phyloP scores from a whole-genome alignment of 108 stramenopile genomes.

The Cyclostephanos tholiformis region DNA sequence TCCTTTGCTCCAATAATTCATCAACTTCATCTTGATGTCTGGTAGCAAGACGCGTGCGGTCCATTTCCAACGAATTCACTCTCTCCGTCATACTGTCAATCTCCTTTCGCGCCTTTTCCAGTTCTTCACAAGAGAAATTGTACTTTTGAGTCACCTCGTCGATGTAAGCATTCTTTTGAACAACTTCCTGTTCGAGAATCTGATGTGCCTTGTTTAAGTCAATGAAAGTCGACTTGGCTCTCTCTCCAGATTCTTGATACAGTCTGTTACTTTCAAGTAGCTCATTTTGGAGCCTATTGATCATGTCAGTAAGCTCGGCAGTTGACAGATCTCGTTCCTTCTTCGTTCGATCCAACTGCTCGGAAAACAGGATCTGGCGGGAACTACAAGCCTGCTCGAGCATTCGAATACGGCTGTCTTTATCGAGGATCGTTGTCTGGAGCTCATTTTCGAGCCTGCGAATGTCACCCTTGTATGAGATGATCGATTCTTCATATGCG shows the following conservation, averaged over 20 bases:
- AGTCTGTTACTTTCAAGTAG: slow-evolving; percentile 15
- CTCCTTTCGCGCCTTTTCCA: slow-evolving; percentile 14
- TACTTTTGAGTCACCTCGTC: slow-evolving; percentile 16
- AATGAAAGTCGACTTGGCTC: slow-evolving; percentile 16
- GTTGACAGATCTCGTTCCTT: slow-evolving; percentile 24
- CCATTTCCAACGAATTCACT: slow-evolving; percentile 23
- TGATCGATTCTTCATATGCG: slow-evolving; percentile 34
- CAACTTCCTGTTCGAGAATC: slow-evolving; percentile 20
- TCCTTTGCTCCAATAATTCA: slow-evolving; percentile 17
- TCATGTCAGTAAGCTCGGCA: slow-evolving; percentile 37
- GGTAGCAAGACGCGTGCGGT: slow-evolving; percentile 22
- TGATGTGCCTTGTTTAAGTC: slow-evolving; percentile 23
- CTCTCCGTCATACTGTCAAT: slow-evolving; percentile 6
- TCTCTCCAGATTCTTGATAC: slow-evolving; percentile 18
- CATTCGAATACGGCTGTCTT: slow-evolving; percentile 35
- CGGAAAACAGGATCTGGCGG: slow-evolving; percentile 33
- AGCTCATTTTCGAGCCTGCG: slow-evolving; percentile 27
- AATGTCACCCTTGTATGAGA: slow-evolving; percentile 33
- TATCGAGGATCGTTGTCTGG: slow-evolving; percentile 22
- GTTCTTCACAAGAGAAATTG: neutral
- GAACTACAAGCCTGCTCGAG: slow-evolving; percentile 24
- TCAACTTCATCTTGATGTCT: slow-evolving; percentile 33
- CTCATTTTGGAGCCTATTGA: slow-evolving; percentile 32
- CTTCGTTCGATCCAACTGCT: slow-evolving; percentile 32
- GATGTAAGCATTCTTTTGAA: slow-evolving; percentile 12